Conservation (phyloP, 2,329 filamentous ascomycete genomes). For the Periconia digitata region DNA sequence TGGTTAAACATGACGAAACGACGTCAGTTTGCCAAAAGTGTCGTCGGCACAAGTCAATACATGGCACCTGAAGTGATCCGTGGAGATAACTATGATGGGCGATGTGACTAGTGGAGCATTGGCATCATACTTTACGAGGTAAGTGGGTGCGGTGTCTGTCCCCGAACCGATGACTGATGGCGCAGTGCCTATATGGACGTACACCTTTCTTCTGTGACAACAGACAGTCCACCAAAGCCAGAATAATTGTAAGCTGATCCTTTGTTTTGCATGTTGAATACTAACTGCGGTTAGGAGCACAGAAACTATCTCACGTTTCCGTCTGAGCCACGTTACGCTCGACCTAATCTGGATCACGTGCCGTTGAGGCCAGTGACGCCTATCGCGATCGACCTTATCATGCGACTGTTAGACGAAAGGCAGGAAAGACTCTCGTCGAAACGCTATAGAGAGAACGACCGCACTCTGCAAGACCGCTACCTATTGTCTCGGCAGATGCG, state of each 20-base stretch:
- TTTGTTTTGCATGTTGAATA: not conserved
- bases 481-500: constrained; percentile 25
- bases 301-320: constrained; percentile 72
- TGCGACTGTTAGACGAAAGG: constrained; percentile 71
- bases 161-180: not conserved
- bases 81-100: constrained; percentile 81
- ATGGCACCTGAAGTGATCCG: constrained; percentile 94
- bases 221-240: constrained; percentile 79
- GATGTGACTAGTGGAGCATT: constrained; percentile 97
- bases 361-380: constrained; percentile 59
- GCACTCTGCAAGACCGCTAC: constrained; percentile 26
- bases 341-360: constrained; percentile 51
- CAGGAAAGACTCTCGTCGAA: constrained; percentile 74
- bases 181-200: constrained; percentile 79
- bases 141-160: constrained; percentile 6
- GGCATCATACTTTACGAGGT: constrained; percentile 90
- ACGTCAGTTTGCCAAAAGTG: constrained; percentile 74
- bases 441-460: constrained; percentile 71
- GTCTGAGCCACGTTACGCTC: constrained; percentile 52
- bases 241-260: constrained; percentile 67
- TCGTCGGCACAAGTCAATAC: constrained; percentile 95
- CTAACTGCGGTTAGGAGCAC: constrained; percentile 62
- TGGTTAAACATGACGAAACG: constrained; percentile 54
- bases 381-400: constrained; percentile 76
- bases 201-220: constrained; percentile 87